A percentile compares a stretch with the other conserved stretches of the same genome.
phyloP scores from a whole-genome alignment of 768 basidiomycete species.

The Myochromella boudieri region DNA sequence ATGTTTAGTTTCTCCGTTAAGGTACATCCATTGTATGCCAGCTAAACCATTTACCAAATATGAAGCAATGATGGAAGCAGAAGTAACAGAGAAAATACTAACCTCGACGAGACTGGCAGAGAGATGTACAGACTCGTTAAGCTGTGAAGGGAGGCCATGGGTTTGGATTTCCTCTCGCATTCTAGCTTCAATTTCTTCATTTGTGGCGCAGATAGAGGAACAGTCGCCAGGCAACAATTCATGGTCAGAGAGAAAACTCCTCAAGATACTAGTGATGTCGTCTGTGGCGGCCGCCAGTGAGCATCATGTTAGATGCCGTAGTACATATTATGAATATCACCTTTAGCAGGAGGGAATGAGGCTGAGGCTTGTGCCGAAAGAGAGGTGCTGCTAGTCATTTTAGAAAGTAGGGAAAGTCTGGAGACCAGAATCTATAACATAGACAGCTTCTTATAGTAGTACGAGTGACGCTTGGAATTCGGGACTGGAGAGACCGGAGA shows the following conservation, averaged over 20 bases:
- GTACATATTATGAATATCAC: too few species aligned
- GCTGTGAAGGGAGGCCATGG: not conserved
- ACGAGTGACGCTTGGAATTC: too few species aligned
- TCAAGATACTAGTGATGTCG: not conserved
- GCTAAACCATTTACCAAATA: slow-evolving; percentile 12
- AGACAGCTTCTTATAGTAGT: too few species aligned
- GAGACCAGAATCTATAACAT: too few species aligned
- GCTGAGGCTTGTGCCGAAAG: too few species aligned
- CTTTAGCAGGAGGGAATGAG: too few species aligned
- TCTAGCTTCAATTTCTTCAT: slow-evolving; percentile 9
- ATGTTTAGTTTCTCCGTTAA: slow-evolving; percentile 18
- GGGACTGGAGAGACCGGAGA: too few species aligned
- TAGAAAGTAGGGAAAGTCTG: too few species aligned
- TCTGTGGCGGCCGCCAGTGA: slow-evolving; percentile 3
- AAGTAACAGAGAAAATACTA: not conserved
- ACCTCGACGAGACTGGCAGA: slow-evolving; percentile 16
- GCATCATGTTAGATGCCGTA: slow-evolving; percentile 9
- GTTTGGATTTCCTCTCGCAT: slow-evolving; percentile 10
- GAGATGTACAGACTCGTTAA: slow-evolving; percentile 8
- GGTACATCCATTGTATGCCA: slow-evolving; percentile 16
- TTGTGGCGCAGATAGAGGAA: not conserved
- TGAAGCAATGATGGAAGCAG: not conserved
- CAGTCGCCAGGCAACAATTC: not conserved
- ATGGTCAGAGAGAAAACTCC: slow-evolving; percentile 11
- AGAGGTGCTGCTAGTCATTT: too few species aligned